These are phyloP conservation scores for Ilex aquifolium DNA, from an alignment of 257 asterid species.

Conservation along the genomic window DNA sequence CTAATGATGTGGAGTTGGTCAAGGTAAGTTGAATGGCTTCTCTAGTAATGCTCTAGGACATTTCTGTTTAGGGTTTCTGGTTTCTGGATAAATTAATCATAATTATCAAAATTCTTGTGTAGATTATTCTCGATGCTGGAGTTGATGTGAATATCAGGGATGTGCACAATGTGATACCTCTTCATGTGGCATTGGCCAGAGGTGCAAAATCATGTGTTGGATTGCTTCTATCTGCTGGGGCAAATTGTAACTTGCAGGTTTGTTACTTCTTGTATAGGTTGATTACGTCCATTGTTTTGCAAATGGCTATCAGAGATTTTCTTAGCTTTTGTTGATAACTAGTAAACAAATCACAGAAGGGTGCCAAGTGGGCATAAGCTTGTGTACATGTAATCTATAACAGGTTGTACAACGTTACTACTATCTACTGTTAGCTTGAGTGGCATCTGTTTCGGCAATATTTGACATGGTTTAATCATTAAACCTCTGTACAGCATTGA, in stretches of 20 bases:
- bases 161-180: conserved; percentile 79
- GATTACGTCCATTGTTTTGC: neutral
- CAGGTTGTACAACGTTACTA: too few relatives aligned
- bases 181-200: conserved; percentile 97
- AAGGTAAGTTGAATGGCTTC: conserved; percentile 50
- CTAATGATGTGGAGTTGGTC: conserved; percentile 83
- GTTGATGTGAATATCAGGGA: conserved; percentile 91
- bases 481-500: too few relatives aligned
- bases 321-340: too few relatives aligned
- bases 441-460: too few relatives aligned
- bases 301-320: too few relatives aligned
- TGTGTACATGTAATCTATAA: too few relatives aligned
- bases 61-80: conserved; percentile 1
- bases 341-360: too few relatives aligned
- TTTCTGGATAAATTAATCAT: conserved; percentile 9
- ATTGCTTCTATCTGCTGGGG: conserved; percentile 90
- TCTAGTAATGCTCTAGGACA: neutral
- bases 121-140: conserved; percentile 95
- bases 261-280: conserved; percentile 7
- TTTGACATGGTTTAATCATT: too few relatives aligned
- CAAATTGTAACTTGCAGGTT: conserved; percentile 91
- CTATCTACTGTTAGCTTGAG: too few relatives aligned
- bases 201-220: conserved; percentile 96
- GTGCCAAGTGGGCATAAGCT: too few relatives aligned
- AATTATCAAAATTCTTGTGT: conserved; percentile 13